Evolutionary conservation across 208 protist genomes (phyloP), one percentile per base, ranked within the genome.

Genomic region (Trypanosoma theileri): DNA sequence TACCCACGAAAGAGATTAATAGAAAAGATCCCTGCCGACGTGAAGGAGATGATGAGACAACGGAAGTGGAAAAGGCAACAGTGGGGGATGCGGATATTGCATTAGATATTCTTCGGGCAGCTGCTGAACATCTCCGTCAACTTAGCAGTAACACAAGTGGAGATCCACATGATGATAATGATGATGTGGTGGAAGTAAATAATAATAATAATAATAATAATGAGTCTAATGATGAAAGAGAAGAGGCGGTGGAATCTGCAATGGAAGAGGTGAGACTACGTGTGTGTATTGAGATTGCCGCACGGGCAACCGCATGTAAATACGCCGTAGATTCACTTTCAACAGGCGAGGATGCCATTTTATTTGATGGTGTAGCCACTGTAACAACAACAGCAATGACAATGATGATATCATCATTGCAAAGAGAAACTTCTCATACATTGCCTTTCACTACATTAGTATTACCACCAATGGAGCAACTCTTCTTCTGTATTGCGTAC

Each of bases 401-500:
- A 52, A 19, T 28, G 40, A 21, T 26, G 26, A 17, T 17, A 59
- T 48, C 22, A 9, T 16, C 17, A 12, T 40, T 3, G 40, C 31
- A 48, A 68, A 11, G 19, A 10, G n/a, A 10, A n/a, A 71, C 58
- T 56, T 50, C 58, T 14, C 51, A 31, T 54, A 58, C 62, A 40
- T 42, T 59, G 24, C 44, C 64, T 73, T 63, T 73, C 28, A 68
- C 66, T 8, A 73, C 84, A 19, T 70, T 93, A 26, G 74, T 69
- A 31, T 42, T 94, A 6, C 85, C 85, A 0, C 77, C 77, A 16
- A 48, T 85, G 62, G 70, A 82, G 52, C 59, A 87, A 28, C 48
- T 91, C 17, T 94, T 90, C 46, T 91, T 84, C 57, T 88, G 83
- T 17, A 59, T 86, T 6, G 81, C 85, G 0, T 89, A 88, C 76